Evolutionary conservation across 495 filamentous ascomycete species (phyloP).

Genomic region (Aspergillus incahuasiensis): DNA sequence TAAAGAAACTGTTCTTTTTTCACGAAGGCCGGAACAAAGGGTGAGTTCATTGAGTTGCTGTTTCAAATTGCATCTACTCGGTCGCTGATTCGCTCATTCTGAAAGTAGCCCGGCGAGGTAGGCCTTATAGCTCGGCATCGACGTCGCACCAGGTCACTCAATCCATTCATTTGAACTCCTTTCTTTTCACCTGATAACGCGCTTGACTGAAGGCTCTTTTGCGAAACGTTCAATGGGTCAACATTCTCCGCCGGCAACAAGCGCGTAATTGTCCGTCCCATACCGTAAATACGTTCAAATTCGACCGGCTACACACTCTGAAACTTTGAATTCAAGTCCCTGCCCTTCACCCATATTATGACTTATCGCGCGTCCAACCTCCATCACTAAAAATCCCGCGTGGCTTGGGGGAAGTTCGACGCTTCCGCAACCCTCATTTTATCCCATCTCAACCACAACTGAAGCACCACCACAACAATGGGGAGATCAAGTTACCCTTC

Average conservation of each 20-base stretch:
- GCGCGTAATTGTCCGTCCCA: background rate
- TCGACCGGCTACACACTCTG: background rate
- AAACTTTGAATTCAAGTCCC: background rate
- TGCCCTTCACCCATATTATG: background rate
- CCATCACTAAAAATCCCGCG: background rate
- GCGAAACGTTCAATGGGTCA: background rate
- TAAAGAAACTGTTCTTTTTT: background rate
- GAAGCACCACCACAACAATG: slow-evolving; percentile 17
- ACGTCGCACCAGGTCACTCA: background rate
- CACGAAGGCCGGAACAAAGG: background rate
- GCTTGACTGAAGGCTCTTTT: background rate
- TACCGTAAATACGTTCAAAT: background rate
- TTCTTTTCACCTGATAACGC: background rate
- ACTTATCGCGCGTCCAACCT: background rate
- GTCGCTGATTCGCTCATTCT: background rate
- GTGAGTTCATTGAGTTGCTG: background rate
- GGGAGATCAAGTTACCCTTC: slow-evolving; percentile 23
- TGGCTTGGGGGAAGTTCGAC: background rate
- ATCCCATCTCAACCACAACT: background rate
- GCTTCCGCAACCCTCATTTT: background rate
- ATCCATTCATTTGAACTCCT: background rate
- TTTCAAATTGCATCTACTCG: background rate
- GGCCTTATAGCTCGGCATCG: background rate
- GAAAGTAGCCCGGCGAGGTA: background rate
- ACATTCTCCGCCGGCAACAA: background rate